Conservation (phyloP, 2,329 filamentous ascomycete species). For the Fusarium beomiforme region DNA sequence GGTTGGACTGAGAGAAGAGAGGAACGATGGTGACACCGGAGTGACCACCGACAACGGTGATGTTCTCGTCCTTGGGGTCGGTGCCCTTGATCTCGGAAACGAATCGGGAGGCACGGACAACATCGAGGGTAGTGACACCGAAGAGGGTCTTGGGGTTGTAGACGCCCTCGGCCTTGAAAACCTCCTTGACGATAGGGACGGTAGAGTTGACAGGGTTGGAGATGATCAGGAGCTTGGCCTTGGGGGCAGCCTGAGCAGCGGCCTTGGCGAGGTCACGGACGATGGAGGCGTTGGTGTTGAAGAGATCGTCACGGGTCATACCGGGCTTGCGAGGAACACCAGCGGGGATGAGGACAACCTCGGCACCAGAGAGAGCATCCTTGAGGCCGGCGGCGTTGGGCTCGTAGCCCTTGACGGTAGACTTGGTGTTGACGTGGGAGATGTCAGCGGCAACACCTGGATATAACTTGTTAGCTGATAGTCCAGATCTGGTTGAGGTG, state of each 20-base stretch:
- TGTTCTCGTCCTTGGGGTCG: slow-evolving; percentile 91
- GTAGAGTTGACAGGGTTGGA: slow-evolving; percentile 99
- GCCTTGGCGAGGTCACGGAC: slow-evolving; percentile 98
- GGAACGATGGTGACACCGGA: slow-evolving; percentile 98
- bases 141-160: slow-evolving; percentile 99
- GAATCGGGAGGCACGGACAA: slow-evolving; percentile 97
- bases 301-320: slow-evolving; percentile 99
- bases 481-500: slow-evolving; percentile 24
- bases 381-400: slow-evolving; percentile 79
- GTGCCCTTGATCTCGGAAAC: slow-evolving; percentile 92
- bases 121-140: slow-evolving; percentile 98
- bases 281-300: slow-evolving; percentile 99
- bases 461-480: slow-evolving; percentile 34
- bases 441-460: slow-evolving; percentile 97
- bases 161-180: slow-evolving; percentile 94
- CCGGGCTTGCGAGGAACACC: slow-evolving; percentile 99
- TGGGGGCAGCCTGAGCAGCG: slow-evolving; percentile 84
- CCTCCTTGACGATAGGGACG: slow-evolving; percentile 95
- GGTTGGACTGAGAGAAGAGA: slow-evolving; percentile 92
- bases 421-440: slow-evolving; percentile 99
- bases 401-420: slow-evolving; percentile 89
- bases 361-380: slow-evolving; percentile 82
- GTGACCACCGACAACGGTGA: slow-evolving; percentile 97
- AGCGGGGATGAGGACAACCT: slow-evolving; percentile 97
- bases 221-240: slow-evolving; percentile 97